Evolutionary conservation across 495 filamentous ascomycete genomes (phyloP).

Genomic region (Cairneyella variabilis): DNA sequence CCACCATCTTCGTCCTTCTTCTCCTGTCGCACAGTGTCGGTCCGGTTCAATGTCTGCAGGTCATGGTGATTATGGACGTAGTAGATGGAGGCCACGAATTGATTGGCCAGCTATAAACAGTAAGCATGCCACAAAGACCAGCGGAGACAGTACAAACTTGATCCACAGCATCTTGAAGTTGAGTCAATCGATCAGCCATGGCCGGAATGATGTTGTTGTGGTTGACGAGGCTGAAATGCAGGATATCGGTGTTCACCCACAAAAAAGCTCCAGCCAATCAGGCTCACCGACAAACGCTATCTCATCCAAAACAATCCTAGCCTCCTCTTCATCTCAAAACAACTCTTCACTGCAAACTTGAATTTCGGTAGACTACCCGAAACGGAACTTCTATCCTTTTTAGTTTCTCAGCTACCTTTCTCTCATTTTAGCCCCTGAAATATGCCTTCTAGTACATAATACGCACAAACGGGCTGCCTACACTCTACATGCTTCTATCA

Average conservation of each 20-base stretch:
- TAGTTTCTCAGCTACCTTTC: too few relatives aligned
- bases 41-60: conserved; percentile 58
- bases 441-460: too few relatives aligned
- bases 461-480: conserved; percentile 1
- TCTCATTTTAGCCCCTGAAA: too few relatives aligned
- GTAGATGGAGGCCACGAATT: conserved; percentile 83
- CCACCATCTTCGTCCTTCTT: conserved; percentile 37
- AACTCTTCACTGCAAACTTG: too few relatives aligned
- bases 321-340: too few relatives aligned
- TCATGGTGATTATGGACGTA: conserved; percentile 82
- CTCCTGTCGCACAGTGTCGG: conserved; percentile 55
- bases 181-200: conserved; percentile 90
- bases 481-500: conserved; percentile 11
- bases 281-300: too few relatives aligned
- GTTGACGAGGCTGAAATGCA: conserved; percentile 12
- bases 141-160: conserved; percentile 49
- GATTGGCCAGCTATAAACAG: conserved; percentile 65
- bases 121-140: not conserved
- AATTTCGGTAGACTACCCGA: too few relatives aligned
- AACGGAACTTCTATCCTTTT: too few relatives aligned
- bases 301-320: too few relatives aligned
- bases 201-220: conserved; percentile 3
- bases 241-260: too few relatives aligned
- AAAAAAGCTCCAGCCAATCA: not conserved
- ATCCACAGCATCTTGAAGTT: conserved; percentile 92